These are phyloP conservation scores for Strobilomyces echinocephalus DNA, from an alignment of 768 basidiomycete genomes.

Conservation along the genomic window DNA sequence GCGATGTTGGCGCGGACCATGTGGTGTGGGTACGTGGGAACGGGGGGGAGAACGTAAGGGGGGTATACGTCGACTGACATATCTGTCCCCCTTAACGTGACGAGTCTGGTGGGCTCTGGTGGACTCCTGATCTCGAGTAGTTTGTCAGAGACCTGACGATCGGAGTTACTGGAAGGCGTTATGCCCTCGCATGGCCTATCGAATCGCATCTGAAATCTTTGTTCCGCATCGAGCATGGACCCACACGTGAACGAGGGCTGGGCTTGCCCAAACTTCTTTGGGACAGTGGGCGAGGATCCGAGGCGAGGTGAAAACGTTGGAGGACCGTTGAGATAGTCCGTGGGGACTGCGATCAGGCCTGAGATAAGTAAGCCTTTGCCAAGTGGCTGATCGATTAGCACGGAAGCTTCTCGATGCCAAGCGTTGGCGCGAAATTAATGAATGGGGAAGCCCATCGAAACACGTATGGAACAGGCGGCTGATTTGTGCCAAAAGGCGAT, in stretches of 20 bases:
- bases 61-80: conserved; percentile 3
- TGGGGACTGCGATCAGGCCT: neutral
- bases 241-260: neutral
- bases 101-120: neutral
- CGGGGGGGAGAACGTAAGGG: conserved; percentile 3
- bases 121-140: neutral
- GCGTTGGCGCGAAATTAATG: neutral
- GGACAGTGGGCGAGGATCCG: neutral
- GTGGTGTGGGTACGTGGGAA: conserved; percentile 11
- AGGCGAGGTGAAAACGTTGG: neutral
- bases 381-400: conserved; percentile 16
- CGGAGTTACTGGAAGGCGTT: neutral
- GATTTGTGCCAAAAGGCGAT: neutral
- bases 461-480: neutral
- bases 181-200: neutral
- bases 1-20: conserved; percentile 11
- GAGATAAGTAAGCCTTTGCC: conserved; percentile 2
- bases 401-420: conserved; percentile 11
- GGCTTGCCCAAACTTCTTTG: neutral
- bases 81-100: neutral
- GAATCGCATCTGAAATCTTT: conserved; percentile 1
- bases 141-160: neutral
- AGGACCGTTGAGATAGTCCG: neutral
- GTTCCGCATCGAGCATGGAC: conserved; percentile 1
- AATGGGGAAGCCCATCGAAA: neutral